Conservation (phyloP, 139 green algal genomes). For the Coelastrella sp. region DNA sequence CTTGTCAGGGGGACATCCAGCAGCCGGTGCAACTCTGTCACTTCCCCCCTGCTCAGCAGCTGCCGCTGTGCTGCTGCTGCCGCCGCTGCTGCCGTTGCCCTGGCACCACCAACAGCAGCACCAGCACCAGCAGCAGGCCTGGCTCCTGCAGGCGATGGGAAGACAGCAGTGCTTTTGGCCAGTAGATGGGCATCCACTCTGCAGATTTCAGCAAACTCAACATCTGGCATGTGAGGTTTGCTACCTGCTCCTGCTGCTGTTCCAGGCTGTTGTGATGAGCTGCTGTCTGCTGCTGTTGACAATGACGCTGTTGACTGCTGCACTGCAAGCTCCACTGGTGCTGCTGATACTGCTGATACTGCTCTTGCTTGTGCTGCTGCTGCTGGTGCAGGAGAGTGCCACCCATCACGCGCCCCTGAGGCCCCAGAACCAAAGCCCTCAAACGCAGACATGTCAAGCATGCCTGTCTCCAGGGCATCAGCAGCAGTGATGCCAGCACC, state of each 20-base stretch:
- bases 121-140: background rate
- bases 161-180: background rate
- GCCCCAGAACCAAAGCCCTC: constrained; percentile 24
- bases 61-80: constrained; percentile 13
- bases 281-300: constrained; percentile 43
- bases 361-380: background rate
- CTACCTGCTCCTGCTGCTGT: constrained; percentile 26
- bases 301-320: background rate
- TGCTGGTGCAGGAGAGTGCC: background rate
- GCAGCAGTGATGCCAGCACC: background rate
- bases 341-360: background rate
- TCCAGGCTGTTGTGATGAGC: background rate
- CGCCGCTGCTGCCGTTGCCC: constrained; percentile 4
- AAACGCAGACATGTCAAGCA: constrained; percentile 57
- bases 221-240: background rate
- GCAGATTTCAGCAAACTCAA: background rate
- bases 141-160: background rate
- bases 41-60: constrained; percentile 45
- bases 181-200: background rate
- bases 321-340: background rate
- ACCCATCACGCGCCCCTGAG: background rate
- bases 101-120: constrained; percentile 32
- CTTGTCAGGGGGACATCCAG: constrained; percentile 19
- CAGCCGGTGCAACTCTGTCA: constrained; percentile 45
- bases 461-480: constrained; percentile 47